These are phyloP conservation scores for Globisporangium takayamanum DNA, from an alignment of 352 stramenopile genomes.

Conservation along the genomic window DNA sequence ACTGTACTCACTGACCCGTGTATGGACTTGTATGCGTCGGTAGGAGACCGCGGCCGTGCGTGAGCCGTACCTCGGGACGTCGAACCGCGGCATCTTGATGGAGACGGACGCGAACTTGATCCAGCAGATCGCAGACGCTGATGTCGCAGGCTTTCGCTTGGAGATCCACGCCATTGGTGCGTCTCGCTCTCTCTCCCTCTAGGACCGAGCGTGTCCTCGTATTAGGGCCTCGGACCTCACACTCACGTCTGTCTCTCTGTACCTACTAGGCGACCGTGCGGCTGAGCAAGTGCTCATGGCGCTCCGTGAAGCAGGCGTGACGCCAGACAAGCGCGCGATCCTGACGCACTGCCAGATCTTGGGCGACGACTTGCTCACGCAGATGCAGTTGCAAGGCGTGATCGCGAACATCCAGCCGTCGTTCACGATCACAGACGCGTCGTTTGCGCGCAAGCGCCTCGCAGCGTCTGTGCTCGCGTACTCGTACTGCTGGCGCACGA, in stretches of 20 bases:
- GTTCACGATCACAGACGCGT: conserved; percentile 83
- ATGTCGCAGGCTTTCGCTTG: conserved; percentile 56
- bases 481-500: conserved; percentile 85
- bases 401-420: conserved; percentile 87
- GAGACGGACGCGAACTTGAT: conserved; percentile 58
- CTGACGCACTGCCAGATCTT: conserved; percentile 90
- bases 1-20: background rate
- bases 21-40: background rate
- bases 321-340: conserved; percentile 54
- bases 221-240: too few species aligned
- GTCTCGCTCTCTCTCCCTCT: conserved; percentile 5
- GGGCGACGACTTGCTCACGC: conserved; percentile 50
- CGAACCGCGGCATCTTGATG: conserved; percentile 80
- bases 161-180: conserved; percentile 88
- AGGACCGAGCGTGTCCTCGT: too few species aligned
- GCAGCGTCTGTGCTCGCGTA: conserved; percentile 41
- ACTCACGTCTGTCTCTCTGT: background rate
- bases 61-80: conserved; percentile 51
- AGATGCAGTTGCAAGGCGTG: conserved; percentile 70
- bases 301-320: conserved; percentile 46
- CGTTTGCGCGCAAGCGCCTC: conserved; percentile 75
- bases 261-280: conserved; percentile 46
- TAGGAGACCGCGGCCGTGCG: conserved; percentile 83
- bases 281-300: conserved; percentile 68
- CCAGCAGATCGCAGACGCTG: conserved; percentile 54